These are phyloP conservation scores for Alternaria hordeiaustralica DNA, from an alignment of 2,329 filamentous ascomycete species.

Conservation along the genomic window DNA sequence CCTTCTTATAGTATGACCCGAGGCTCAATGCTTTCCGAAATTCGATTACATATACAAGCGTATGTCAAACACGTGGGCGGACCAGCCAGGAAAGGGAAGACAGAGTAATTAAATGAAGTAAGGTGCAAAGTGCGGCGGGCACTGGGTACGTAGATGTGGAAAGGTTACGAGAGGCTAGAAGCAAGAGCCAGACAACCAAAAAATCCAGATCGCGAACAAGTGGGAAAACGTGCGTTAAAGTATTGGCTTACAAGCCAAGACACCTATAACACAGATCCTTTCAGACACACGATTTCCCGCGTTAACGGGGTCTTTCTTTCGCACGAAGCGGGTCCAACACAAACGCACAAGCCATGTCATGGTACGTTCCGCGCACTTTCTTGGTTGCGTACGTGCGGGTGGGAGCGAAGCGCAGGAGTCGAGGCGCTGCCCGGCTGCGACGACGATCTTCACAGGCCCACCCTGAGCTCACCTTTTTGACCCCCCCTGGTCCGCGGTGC, in stretches of 20 bases:
- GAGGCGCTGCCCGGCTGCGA: constrained; percentile 5
- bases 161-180: constrained; percentile 1
- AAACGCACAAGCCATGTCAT: constrained; percentile 7
- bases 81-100: constrained; percentile 25
- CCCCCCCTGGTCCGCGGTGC: constrained; percentile 3
- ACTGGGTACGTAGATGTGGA: background rate
- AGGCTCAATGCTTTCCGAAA: background rate
- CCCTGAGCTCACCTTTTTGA: constrained; percentile 10
- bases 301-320: constrained; percentile 1
- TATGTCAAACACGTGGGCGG: constrained; percentile 14
- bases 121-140: background rate
- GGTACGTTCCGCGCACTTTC: constrained; percentile 2
- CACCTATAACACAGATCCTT: constrained; percentile 1
- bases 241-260: constrained; percentile 41
- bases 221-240: constrained; percentile 42
- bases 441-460: constrained; percentile 24
- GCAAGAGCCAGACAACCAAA: constrained; percentile 18
- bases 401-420: constrained; percentile 6
- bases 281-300: background rate
- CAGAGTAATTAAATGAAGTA: constrained; percentile 22
- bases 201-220: constrained; percentile 19
- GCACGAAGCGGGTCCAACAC: constrained; percentile 2
- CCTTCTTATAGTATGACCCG: constrained; percentile 13
- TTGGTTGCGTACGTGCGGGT: constrained; percentile 7
- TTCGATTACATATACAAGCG: constrained; percentile 28